Base-by-base conservation (phyloP, 2,329 filamentous ascomycete genomes). In the Monosporascus sp. region DNA sequence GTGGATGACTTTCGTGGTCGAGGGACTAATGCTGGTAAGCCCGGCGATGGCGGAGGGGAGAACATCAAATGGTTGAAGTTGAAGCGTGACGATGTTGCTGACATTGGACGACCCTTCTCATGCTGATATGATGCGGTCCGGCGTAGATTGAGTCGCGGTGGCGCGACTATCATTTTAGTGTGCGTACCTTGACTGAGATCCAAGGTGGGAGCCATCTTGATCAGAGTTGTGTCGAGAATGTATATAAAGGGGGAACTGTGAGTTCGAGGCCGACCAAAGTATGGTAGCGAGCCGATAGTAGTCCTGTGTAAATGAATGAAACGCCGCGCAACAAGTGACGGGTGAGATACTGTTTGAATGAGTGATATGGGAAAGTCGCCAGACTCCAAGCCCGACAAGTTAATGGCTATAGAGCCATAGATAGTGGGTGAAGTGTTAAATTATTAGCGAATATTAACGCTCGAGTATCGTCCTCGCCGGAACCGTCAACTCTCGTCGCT, bases 21-120 rank as follows among this genome's bases (percentile, higher is more conserved):
- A 16, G 84, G 84, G 37, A 87, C 74, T 51, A 88, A 77, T 16
- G 82, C 84, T 14, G 87, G 89, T 49, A 91, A 79, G 58, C 82
- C 82, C 2, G 87, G 88, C 2, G 86, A 93, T 37, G 81, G 80
- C 4, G 87, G 86, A 26, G 87, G 88, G 1, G 82, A 85, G 68
- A 83, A 85, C 60, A 86, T 73, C 40, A 89, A 78, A 58, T 88
- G 82, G 63, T 85, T 85, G 70, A 87, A 85, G 68, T 73, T 82
- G 69, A 86, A 86, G 47, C 81, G 74, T 19, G 83, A 84, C 37
- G 78, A 86, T 26, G 78, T 86, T 49, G 81, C 81, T 24, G 81
- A 86, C 9, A 81, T 63, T 7, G 80, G 78, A 1, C 31, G 31
- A 5, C 68, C 74, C 64, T 69, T 78, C 60, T 85, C 81, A 57